Percentiles rank a stretch among this genome's conserved stretches.
phyloP scores from a whole-genome alignment of 2,329 filamentous ascomycete genomes.

The Sphaerostilbella broomeana region DNA sequence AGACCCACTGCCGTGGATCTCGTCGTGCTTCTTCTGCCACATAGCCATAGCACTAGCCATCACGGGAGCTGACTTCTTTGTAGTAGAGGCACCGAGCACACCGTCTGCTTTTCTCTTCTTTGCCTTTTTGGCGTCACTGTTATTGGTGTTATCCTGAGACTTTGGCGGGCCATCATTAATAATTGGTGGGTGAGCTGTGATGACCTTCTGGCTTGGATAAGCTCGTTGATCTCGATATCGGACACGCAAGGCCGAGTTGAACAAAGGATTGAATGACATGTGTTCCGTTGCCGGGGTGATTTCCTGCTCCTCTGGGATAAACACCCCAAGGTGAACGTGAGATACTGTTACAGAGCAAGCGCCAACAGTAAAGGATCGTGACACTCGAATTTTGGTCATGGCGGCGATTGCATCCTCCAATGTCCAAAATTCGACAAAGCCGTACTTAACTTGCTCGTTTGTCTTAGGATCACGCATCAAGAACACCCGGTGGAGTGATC shows the following conservation, averaged over 20 bases:
- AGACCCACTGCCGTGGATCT: slow-evolving; percentile 26
- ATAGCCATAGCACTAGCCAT: slow-evolving; percentile 39
- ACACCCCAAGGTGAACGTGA: slow-evolving; percentile 79
- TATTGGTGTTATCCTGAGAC: slow-evolving; percentile 23
- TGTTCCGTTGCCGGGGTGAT: slow-evolving; percentile 47
- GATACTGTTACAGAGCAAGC: slow-evolving; percentile 64
- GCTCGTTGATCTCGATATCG: slow-evolving; percentile 72
- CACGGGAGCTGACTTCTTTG: slow-evolving; percentile 31
- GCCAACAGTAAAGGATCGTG: slow-evolving; percentile 70
- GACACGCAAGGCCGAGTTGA: slow-evolving; percentile 60
- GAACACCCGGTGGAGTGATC: slow-evolving; percentile 70
- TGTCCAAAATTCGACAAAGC: slow-evolving; percentile 76
- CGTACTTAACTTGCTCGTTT: slow-evolving; percentile 71
- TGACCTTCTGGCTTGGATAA: slow-evolving; percentile 59
- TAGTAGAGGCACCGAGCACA: slow-evolving; percentile 19
- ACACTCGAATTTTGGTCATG: slow-evolving; percentile 62
- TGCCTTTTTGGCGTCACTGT: slow-evolving; percentile 31
- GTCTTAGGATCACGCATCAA: slow-evolving; percentile 66
- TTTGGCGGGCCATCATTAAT: slow-evolving; percentile 19
- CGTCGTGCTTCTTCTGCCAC: slow-evolving; percentile 39
- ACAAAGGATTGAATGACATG: slow-evolving; percentile 64
- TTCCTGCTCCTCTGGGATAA: slow-evolving; percentile 63
- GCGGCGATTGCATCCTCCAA: slow-evolving; percentile 71
- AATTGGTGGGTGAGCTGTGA: slow-evolving; percentile 46
- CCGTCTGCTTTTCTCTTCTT: slow-evolving; percentile 52